phyloP scores from a whole-genome alignment of 306 rosid species.

The Ochetophila trinervis region DNA sequence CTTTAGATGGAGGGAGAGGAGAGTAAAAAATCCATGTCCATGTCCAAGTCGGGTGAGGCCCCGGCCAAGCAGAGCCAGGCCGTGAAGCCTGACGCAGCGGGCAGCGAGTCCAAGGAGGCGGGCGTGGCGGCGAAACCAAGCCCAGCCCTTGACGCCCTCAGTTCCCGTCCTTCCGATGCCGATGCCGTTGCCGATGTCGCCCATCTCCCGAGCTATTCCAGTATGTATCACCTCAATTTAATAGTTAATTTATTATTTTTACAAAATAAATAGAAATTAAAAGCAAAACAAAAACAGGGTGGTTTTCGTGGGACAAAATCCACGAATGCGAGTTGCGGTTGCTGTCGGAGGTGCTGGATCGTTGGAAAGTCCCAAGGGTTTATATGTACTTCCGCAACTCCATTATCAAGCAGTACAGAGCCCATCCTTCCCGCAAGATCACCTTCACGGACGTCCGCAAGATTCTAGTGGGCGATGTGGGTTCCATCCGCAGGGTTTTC shows the following conservation, averaged over 20 bases:
- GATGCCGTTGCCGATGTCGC: conserved; percentile 32
- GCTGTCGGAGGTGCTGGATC: conserved; percentile 35
- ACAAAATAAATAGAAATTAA: neutral
- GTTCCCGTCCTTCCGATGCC: conserved; percentile 15
- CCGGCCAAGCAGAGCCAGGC: neutral
- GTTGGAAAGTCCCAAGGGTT: conserved; percentile 41
- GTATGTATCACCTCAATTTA: conserved; percentile 18
- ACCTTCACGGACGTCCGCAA: conserved; percentile 85
- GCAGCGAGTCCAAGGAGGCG: neutral
- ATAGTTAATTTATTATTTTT: neutral
- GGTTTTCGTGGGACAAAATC: conserved; percentile 71
- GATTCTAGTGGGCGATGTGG: conserved; percentile 82
- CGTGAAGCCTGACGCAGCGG: conserved; percentile 27
- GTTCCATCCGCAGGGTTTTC: conserved; percentile 78
- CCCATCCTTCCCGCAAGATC: conserved; percentile 56
- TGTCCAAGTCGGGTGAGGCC: too few species aligned
- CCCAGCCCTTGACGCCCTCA: neutral
- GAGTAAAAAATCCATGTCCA: neutral
- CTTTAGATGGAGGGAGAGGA: too few species aligned
- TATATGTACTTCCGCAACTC: conserved; percentile 82
- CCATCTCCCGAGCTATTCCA: conserved; percentile 70
- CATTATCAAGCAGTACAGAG: conserved; percentile 60
- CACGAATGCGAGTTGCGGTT: conserved; percentile 61
- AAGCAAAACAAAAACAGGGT: conserved; percentile 30
- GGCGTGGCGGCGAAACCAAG: neutral